These are phyloP conservation scores for Sherardia arvensis DNA, from an alignment of 257 asterid species.

Conservation along the genomic window DNA sequence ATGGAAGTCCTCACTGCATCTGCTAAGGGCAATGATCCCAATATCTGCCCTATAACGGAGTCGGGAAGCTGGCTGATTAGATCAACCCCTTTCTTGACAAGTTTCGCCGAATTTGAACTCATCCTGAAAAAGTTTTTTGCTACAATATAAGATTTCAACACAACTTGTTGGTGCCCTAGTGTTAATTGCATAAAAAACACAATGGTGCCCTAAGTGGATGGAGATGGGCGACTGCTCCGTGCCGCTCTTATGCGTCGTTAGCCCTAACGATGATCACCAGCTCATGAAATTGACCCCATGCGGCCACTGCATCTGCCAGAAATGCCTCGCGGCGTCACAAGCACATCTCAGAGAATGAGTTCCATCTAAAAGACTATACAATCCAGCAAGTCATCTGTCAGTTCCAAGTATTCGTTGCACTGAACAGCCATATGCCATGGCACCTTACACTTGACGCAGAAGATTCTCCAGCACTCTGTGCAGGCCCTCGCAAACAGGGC, in stretches of 20 bases:
- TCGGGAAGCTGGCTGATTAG: conserved; percentile 1
- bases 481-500: background rate
- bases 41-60: conserved; percentile 1
- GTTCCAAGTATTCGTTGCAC: background rate
- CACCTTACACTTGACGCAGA: background rate
- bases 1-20: conserved; percentile 10
- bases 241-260: background rate
- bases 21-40: conserved; percentile 1
- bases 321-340: background rate
- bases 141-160: background rate
- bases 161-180: too few species aligned
- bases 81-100: background rate
- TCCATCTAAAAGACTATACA: background rate
- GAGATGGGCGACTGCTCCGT: background rate
- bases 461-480: background rate
- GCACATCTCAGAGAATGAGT: too few species aligned
- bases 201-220: background rate
- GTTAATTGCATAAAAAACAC: background rate
- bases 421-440: background rate
- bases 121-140: background rate
- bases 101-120: background rate
- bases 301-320: background rate
- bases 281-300: background rate
- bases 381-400: background rate
- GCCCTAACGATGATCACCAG: background rate